Evolutionary conservation across 2,329 filamentous ascomycete genomes (phyloP).

Genomic region (Parastagonospora nodorum): DNA sequence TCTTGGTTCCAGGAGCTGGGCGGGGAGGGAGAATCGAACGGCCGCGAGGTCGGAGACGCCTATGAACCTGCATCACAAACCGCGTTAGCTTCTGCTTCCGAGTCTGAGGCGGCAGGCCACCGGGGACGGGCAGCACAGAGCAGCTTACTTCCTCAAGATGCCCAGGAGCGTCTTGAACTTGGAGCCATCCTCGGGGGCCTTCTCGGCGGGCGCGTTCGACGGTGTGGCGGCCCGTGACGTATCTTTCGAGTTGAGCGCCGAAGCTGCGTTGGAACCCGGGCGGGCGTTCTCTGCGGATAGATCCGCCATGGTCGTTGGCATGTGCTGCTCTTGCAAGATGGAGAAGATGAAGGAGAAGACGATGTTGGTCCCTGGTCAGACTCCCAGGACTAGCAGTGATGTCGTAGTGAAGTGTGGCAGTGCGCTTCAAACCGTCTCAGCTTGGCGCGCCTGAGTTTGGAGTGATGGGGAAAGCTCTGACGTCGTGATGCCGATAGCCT

Average conservation of each 20-base stretch:
- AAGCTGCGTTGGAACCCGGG: slow-evolving; percentile 32
- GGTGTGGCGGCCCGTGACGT: slow-evolving; percentile 44
- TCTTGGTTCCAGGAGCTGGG: slow-evolving; percentile 92
- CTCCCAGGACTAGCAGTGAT: slow-evolving; percentile 15
- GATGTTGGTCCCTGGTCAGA: slow-evolving; percentile 19
- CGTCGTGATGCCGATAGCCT: slow-evolving; percentile 13
- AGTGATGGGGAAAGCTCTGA: slow-evolving; percentile 20
- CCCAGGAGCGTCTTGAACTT: slow-evolving; percentile 88
- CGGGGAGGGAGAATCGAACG: slow-evolving; percentile 93
- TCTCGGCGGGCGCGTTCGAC: slow-evolving; percentile 51
- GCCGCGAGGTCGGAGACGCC: slow-evolving; percentile 94
- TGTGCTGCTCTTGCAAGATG: not conserved
- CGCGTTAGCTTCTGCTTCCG: slow-evolving; percentile 12
- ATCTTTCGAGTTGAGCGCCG: slow-evolving; percentile 40
- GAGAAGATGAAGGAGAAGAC: slow-evolving; percentile 1
- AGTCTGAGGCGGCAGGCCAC: slow-evolving; percentile 28
- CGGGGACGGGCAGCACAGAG: not conserved
- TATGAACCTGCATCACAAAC: slow-evolving; percentile 71
- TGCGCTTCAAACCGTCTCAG: slow-evolving; percentile 5
- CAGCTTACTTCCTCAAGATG: slow-evolving; percentile 79
- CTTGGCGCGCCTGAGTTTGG: not conserved
- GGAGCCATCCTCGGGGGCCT: slow-evolving; percentile 75
- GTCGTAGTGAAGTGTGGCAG: slow-evolving; percentile 8
- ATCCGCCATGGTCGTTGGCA: slow-evolving; percentile 34
- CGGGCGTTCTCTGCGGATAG: slow-evolving; percentile 33